phyloP scores from a whole-genome alignment of 495 filamentous ascomycete species.

The Parathielavia appendiculata region DNA sequence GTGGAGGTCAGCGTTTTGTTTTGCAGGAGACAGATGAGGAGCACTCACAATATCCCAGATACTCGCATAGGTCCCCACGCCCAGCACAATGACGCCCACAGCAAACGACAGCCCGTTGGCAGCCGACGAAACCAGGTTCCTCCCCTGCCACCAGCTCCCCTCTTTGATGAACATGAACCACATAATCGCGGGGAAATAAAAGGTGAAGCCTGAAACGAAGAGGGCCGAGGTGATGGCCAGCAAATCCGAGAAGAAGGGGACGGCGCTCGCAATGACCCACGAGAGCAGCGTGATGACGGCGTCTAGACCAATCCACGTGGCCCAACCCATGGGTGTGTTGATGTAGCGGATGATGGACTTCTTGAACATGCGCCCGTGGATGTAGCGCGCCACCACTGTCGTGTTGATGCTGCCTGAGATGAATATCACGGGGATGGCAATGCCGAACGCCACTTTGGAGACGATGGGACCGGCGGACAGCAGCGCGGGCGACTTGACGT shows the following conservation, averaged over 20 bases:
- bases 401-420: conserved; percentile 61
- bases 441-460: conserved; percentile 69
- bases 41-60: conserved; percentile 52
- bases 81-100: conserved; percentile 53
- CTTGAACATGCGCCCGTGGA: conserved; percentile 58
- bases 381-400: conserved; percentile 54
- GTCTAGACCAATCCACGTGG: conserved; percentile 57
- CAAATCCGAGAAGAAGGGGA: conserved; percentile 67
- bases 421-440: conserved; percentile 77
- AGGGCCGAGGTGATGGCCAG: conserved; percentile 57
- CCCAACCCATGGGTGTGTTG: conserved; percentile 54
- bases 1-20: conserved; percentile 14
- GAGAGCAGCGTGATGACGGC: conserved; percentile 57
- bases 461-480: conserved; percentile 56
- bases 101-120: conserved; percentile 49
- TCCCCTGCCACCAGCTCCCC: conserved; percentile 42
- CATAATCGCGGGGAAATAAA: conserved; percentile 59
- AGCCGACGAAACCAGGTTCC: conserved; percentile 44
- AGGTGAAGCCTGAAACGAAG: conserved; percentile 60
- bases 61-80: conserved; percentile 54
- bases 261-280: conserved; percentile 67
- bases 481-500: conserved; percentile 65
- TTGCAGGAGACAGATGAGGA: background rate
- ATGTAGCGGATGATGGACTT: conserved; percentile 53
- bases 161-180: conserved; percentile 61